Evolutionary conservation across 2,329 filamentous ascomycete species (phyloP).

Genomic region (Elsinoe australis): DNA sequence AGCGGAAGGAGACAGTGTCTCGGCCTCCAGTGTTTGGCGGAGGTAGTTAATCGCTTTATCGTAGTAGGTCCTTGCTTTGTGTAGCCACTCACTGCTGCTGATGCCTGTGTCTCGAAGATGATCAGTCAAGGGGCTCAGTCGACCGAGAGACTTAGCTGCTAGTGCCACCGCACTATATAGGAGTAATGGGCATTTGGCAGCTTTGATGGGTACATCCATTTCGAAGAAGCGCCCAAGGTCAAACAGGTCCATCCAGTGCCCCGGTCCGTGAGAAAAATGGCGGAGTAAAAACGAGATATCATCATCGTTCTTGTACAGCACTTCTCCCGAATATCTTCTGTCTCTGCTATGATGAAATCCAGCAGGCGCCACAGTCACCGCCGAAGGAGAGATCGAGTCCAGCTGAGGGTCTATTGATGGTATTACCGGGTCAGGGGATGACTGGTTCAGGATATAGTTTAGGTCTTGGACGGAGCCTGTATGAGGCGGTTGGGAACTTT

Average conservation of each 20-base stretch:
- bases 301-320: constrained; percentile 33
- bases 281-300: constrained; percentile 52
- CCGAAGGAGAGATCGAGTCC: constrained; percentile 23
- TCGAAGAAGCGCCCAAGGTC: constrained; percentile 53
- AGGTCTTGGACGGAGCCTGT: constrained; percentile 36
- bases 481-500: constrained; percentile 16
- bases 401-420: constrained; percentile 40
- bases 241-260: constrained; percentile 53
- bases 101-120: not conserved
- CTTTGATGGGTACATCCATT: constrained; percentile 51
- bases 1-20: constrained; percentile 15
- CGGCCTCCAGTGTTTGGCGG: constrained; percentile 28
- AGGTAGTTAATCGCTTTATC: constrained; percentile 37
- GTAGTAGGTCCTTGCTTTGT: constrained; percentile 54
- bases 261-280: constrained; percentile 53
- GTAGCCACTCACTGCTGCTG: constrained; percentile 47
- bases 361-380: not conserved
- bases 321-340: not conserved
- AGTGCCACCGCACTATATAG: constrained; percentile 53
- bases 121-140: constrained; percentile 34
- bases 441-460: constrained; percentile 49
- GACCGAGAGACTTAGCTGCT: constrained; percentile 53
- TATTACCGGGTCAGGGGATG: constrained; percentile 30
- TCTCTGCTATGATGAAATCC: not conserved
- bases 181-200: constrained; percentile 42